These are phyloP conservation scores for Phoma sp. DNA, from an alignment of 2,329 filamentous ascomycete species.

Conservation along the genomic window DNA sequence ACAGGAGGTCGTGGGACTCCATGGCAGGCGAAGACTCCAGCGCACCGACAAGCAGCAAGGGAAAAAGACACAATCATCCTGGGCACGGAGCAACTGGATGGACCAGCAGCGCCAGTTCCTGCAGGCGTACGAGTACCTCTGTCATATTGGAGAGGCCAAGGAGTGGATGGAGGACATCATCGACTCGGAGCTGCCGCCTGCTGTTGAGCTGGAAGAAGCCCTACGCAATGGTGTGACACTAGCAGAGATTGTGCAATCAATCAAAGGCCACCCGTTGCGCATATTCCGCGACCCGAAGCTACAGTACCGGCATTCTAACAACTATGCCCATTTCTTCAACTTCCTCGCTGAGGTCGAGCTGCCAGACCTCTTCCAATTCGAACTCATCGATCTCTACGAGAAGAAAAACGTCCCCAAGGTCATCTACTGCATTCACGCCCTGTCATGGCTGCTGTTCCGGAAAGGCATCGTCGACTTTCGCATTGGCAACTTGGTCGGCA, in stretches of 20 bases:
- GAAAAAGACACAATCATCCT: slow-evolving; percentile 63
- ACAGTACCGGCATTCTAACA: slow-evolving; percentile 96
- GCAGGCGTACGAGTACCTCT: slow-evolving; percentile 97
- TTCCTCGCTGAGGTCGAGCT: slow-evolving; percentile 91
- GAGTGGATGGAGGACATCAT: slow-evolving; percentile 98
- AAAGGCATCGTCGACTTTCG: slow-evolving; percentile 95
- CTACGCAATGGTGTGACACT: slow-evolving; percentile 91
- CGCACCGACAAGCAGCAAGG: slow-evolving; percentile 63
- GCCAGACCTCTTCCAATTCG: slow-evolving; percentile 94
- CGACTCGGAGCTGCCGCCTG: slow-evolving; percentile 82
- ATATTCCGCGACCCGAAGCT: slow-evolving; percentile 87
- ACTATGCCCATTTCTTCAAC: slow-evolving; percentile 94
- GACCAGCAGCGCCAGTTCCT: slow-evolving; percentile 96
- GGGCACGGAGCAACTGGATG: slow-evolving; percentile 95
- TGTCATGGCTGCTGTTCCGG: slow-evolving; percentile 96
- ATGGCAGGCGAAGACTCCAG: slow-evolving; percentile 83
- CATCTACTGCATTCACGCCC: slow-evolving; percentile 96
- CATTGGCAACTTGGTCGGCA: slow-evolving; percentile 94
- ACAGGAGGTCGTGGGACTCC: slow-evolving; percentile 86
- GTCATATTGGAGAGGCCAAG: slow-evolving; percentile 97
- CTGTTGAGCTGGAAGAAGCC: slow-evolving; percentile 91
- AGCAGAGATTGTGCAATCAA: slow-evolving; percentile 88
- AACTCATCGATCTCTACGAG: slow-evolving; percentile 96
- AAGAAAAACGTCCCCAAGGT: slow-evolving; percentile 99
- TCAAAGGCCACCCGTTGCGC: slow-evolving; percentile 75